Percentiles rank a stretch among this genome's conserved stretches.
Evolutionary conservation across 2,329 filamentous ascomycete genomes (phyloP).

Genomic region (Colletotrichum sp.): DNA sequence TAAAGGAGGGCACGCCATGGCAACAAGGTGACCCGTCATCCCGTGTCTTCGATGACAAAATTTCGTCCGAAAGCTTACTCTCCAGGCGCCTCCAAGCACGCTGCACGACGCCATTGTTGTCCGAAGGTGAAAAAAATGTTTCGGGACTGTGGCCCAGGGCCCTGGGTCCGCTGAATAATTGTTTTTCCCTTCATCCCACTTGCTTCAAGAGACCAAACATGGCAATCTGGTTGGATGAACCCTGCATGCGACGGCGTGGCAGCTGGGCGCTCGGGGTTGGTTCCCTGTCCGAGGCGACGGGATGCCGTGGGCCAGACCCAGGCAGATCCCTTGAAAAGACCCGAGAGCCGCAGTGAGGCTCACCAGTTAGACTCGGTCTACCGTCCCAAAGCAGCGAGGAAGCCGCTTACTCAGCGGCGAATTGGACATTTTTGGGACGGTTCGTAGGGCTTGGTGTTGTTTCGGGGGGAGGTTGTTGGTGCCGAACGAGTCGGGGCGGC

Average conservation of each 20-base stretch:
- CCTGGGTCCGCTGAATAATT: not conserved
- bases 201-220: not conserved
- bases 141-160: not conserved
- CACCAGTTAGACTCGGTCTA: not conserved
- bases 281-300: not conserved
- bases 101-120: not conserved
- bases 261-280: not conserved
- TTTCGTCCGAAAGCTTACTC: not conserved
- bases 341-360: not conserved
- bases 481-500: slow-evolving; percentile 1
- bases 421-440: not conserved
- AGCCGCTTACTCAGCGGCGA: slow-evolving; percentile 3
- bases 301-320: not conserved
- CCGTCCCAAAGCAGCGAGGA: not conserved
- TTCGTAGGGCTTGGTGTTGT: not conserved
- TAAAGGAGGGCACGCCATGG: not conserved
- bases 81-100: not conserved
- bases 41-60: not conserved
- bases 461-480: not conserved
- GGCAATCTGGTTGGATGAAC: not conserved
- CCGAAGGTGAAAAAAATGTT: not conserved
- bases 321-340: not conserved
- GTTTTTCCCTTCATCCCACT: not conserved
- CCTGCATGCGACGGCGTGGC: not conserved
- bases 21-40: not conserved